These are phyloP conservation scores for Lophium mytilinum DNA, from an alignment of 495 filamentous ascomycete species.

Conservation along the genomic window DNA sequence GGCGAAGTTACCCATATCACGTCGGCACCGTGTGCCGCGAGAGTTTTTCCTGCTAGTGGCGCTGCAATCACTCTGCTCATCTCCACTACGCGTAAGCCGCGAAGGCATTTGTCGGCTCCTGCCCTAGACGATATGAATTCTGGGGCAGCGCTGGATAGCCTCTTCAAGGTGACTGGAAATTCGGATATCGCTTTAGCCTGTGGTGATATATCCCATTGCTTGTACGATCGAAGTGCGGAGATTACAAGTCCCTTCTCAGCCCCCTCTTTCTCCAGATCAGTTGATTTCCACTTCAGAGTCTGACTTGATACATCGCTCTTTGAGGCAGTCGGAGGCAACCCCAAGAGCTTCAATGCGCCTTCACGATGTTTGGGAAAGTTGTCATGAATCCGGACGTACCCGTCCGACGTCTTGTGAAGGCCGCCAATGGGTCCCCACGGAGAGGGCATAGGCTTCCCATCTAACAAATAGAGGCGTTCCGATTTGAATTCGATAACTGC, in stretches of 20 bases:
- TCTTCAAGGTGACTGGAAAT: conserved; percentile 35
- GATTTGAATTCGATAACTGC: conserved; percentile 41
- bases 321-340: conserved; percentile 18
- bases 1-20: conserved; percentile 30
- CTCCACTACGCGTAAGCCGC: conserved; percentile 25
- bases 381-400: conserved; percentile 43
- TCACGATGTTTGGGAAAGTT: conserved; percentile 36
- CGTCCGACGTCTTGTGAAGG: conserved; percentile 37
- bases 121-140: not conserved
- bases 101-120: conserved; percentile 18
- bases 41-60: conserved; percentile 23
- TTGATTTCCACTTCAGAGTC: conserved; percentile 29
- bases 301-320: conserved; percentile 32
- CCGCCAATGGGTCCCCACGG: conserved; percentile 38
- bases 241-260: conserved; percentile 31
- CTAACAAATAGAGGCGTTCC: conserved; percentile 36
- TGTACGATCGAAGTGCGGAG: conserved; percentile 34
- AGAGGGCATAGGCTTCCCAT: conserved; percentile 22
- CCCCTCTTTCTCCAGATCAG: conserved; percentile 36
- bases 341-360: conserved; percentile 34
- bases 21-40: conserved; percentile 29
- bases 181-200: conserved; percentile 34
- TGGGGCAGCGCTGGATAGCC: conserved; percentile 23
- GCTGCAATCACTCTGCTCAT: conserved; percentile 28
- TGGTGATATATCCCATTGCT: conserved; percentile 38